Percentiles rank a stretch among this genome's conserved stretches.
These are phyloP conservation scores for Marasmius tenuissimus DNA, from an alignment of 1,284 basidiomycete genomes.

Conservation along the genomic window DNA sequence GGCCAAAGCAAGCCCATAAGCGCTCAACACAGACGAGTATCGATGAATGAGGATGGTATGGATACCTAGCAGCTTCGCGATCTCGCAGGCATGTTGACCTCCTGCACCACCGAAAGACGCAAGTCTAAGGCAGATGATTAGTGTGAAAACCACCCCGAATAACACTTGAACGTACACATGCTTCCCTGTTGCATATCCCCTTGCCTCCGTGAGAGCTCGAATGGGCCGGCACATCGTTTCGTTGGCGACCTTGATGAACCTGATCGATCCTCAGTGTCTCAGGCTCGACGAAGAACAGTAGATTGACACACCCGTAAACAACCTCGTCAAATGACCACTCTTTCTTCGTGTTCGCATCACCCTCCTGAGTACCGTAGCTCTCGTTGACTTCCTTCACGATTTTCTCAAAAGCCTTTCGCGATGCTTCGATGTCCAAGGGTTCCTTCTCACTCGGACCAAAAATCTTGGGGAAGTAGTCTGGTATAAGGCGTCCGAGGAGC, in stretches of 20 bases:
- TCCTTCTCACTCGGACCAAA: slow-evolving; percentile 87
- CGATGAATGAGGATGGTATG: slow-evolving; percentile 83
- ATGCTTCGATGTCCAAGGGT: slow-evolving; percentile 74
- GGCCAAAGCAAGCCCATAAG: slow-evolving; percentile 87
- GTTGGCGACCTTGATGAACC: slow-evolving; percentile 92
- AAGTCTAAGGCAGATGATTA: slow-evolving; percentile 42
- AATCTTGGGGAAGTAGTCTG: slow-evolving; percentile 83
- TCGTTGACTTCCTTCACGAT: slow-evolving; percentile 70
- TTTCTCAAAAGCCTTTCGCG: slow-evolving; percentile 60
- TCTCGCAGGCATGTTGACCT: slow-evolving; percentile 90
- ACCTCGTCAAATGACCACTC: slow-evolving; percentile 80
- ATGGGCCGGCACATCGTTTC: slow-evolving; percentile 95
- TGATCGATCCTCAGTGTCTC: slow-evolving; percentile 28
- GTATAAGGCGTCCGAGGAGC: slow-evolving; percentile 79
- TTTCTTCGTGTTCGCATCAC: slow-evolving; percentile 24
- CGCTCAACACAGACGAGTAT: slow-evolving; percentile 86
- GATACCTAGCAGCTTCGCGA: slow-evolving; percentile 80
- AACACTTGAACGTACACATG: slow-evolving; percentile 60
- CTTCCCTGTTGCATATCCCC: slow-evolving; percentile 81
- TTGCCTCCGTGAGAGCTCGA: slow-evolving; percentile 86
- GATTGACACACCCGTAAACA: slow-evolving; percentile 69
- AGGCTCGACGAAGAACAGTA: background rate
- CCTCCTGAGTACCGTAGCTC: slow-evolving; percentile 31
- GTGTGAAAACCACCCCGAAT: background rate
- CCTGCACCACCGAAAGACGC: slow-evolving; percentile 92